Evolutionary conservation across 768 basidiomycete genomes (phyloP).

Genomic region (Boletus reticuloceps): DNA sequence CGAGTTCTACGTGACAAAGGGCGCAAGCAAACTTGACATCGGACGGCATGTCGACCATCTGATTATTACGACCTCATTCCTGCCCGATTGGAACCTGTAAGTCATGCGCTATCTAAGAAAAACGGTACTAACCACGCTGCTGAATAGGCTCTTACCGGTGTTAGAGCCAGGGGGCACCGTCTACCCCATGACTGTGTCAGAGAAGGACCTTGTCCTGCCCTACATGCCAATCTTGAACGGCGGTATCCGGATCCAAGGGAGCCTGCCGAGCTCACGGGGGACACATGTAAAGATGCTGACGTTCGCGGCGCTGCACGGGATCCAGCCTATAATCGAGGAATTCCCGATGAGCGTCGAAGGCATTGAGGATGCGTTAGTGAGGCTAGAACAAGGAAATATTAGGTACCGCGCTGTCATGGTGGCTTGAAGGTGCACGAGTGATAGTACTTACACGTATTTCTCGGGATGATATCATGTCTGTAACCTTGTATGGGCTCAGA

Average conservation of each 20-base stretch:
- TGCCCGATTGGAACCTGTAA: slow-evolving; percentile 32
- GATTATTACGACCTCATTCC: slow-evolving; percentile 30
- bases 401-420: slow-evolving; percentile 34
- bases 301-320: slow-evolving; percentile 32
- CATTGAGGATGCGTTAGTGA: slow-evolving; percentile 27
- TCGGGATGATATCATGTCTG: too few relatives aligned
- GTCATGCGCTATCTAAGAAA: neutral
- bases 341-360: slow-evolving; percentile 33
- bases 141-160: slow-evolving; percentile 25
- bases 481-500: too few relatives aligned
- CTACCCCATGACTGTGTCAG: slow-evolving; percentile 25
- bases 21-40: slow-evolving; percentile 23
- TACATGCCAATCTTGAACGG: slow-evolving; percentile 7
- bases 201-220: slow-evolving; percentile 21
- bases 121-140: neutral
- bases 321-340: slow-evolving; percentile 30
- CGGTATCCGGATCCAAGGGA: slow-evolving; percentile 26
- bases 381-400: slow-evolving; percentile 24
- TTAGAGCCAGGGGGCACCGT: slow-evolving; percentile 22
- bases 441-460: too few relatives aligned
- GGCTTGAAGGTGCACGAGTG: neutral
- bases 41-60: slow-evolving; percentile 28
- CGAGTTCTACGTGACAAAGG: slow-evolving; percentile 35
- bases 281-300: slow-evolving; percentile 31
- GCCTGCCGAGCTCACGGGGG: slow-evolving; percentile 24